A percentile compares a stretch with the other conserved stretches of the same genome.
phyloP scores from a whole-genome alignment of 495 filamentous ascomycete species.

The Aspergillus panamensis region DNA sequence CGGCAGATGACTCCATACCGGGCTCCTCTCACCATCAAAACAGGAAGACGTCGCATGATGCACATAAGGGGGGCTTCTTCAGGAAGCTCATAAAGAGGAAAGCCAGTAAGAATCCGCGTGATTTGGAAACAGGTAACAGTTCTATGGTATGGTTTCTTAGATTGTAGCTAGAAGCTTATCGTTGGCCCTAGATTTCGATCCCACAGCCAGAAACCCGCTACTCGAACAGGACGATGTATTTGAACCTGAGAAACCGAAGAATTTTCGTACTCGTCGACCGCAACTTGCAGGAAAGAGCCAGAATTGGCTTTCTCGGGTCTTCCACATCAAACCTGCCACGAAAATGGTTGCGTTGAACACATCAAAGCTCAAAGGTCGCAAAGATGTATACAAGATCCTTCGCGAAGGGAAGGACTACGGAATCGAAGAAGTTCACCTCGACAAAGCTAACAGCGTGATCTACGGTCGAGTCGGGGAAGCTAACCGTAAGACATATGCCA shows the following conservation, averaged over 20 bases:
- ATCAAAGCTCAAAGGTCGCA: conserved; percentile 63
- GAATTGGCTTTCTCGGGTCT: conserved; percentile 82
- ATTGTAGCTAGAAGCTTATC: not conserved
- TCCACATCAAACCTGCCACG: conserved; percentile 81
- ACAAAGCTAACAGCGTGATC: conserved; percentile 69
- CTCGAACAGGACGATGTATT: conserved; percentile 20
- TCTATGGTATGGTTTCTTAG: conserved; percentile 24
- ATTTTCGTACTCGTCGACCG: conserved; percentile 17
- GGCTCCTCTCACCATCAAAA: not conserved
- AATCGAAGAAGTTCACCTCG: conserved; percentile 67
- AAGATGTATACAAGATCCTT: conserved; percentile 69
- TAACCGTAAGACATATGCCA: conserved; percentile 62
- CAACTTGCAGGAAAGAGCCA: conserved; percentile 31
- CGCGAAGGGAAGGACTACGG: conserved; percentile 78
- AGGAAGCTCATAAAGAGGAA: conserved; percentile 37
- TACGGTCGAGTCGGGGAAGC: conserved; percentile 67
- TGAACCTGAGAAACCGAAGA: conserved; percentile 17
- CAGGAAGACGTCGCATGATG: conserved; percentile 6
- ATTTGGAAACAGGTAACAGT: conserved; percentile 1
- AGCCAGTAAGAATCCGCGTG: conserved; percentile 21
- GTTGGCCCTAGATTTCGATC: conserved; percentile 8
- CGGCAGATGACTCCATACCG: not conserved
- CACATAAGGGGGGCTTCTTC: conserved; percentile 20
- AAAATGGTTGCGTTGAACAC: conserved; percentile 70
- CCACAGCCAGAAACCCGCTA: conserved; percentile 9